A percentile compares a stretch with the other conserved stretches of the same genome.
Evolutionary conservation across 495 filamentous ascomycete species (phyloP).

Genomic region (Durotheca rogersii): DNA sequence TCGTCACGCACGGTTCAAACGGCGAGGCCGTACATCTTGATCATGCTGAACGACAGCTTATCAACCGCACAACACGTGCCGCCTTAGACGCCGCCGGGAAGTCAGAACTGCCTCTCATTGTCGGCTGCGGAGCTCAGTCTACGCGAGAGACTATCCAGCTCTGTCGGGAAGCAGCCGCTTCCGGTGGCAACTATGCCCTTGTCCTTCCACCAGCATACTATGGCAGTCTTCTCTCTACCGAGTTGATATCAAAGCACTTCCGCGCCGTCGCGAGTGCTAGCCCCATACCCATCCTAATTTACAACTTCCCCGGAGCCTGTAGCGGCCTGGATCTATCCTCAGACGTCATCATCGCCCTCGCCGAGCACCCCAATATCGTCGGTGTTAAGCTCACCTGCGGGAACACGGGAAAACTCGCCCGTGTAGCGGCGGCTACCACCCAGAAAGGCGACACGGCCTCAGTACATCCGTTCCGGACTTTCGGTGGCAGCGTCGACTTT

Average conservation of each 20-base stretch:
- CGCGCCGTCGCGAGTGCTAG: constrained; percentile 73
- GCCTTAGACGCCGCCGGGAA: constrained; percentile 64
- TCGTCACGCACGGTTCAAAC: constrained; percentile 84
- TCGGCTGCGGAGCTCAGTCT: constrained; percentile 77
- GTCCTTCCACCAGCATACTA: constrained; percentile 86
- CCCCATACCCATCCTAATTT: constrained; percentile 85
- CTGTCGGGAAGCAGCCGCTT: constrained; percentile 67
- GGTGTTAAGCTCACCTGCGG: constrained; percentile 92
- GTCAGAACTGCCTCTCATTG: constrained; percentile 69
- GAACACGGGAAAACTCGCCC: constrained; percentile 87
- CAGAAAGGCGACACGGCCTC: too few relatives aligned
- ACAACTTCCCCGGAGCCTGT: constrained; percentile 88
- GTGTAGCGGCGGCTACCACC: constrained; percentile 73
- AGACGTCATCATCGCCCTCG: constrained; percentile 71
- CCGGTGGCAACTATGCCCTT: constrained; percentile 82
- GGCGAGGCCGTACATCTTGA: constrained; percentile 81
- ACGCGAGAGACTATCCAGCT: constrained; percentile 78
- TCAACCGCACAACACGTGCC: constrained; percentile 72
- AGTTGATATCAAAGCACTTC: constrained; percentile 74
- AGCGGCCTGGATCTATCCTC: constrained; percentile 80
- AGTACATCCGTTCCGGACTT: constrained; percentile 65
- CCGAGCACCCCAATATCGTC: constrained; percentile 81
- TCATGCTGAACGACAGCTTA: constrained; percentile 62
- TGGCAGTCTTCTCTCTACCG: constrained; percentile 64
- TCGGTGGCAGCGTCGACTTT: constrained; percentile 90